A percentile compares a stretch with the other conserved stretches of the same genome.
These are phyloP conservation scores for Phaseolus coccineus DNA, from an alignment of 331 rosid species.

Conservation along the genomic window DNA sequence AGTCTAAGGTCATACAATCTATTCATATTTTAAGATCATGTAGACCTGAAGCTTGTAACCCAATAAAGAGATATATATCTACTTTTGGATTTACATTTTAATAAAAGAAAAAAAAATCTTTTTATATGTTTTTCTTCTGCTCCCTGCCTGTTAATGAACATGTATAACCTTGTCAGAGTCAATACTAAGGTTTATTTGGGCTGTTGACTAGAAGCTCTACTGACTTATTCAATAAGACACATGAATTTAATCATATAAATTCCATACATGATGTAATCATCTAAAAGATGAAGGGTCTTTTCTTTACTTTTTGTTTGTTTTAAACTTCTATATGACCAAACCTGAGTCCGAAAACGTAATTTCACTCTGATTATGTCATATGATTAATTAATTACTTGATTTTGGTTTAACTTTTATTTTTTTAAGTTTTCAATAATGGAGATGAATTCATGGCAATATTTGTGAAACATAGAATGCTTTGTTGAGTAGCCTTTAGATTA, in stretches of 20 bases:
- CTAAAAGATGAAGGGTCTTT: not conserved
- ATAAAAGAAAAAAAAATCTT: not conserved
- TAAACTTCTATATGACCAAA: conserved; percentile 16
- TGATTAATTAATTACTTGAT: not conserved
- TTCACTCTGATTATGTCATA: not conserved
- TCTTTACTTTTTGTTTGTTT: not conserved
- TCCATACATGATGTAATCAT: not conserved
- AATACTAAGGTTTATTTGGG: conserved; percentile 3
- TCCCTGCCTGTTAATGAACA: not conserved
- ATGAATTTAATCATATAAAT: not conserved
- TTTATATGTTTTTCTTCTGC: not conserved
- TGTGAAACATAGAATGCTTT: not conserved
- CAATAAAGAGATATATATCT: not conserved
- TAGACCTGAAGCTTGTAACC: not conserved
- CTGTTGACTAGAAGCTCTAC: not conserved
- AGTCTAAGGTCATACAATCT: conserved; percentile 14
- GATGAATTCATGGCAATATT: not conserved
- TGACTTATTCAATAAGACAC: not conserved
- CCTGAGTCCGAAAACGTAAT: not conserved
- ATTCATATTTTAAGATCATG: not conserved
- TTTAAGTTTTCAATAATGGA: not conserved
- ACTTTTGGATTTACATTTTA: not conserved
- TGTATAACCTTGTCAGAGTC: not conserved
- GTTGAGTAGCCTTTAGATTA: not conserved
- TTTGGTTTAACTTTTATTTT: not conserved